Evolutionary conservation across 1,139 yeast species (phyloP), one percentile per base, ranked within the genome.

Genomic region (Suhomyces bribrorum): DNA sequence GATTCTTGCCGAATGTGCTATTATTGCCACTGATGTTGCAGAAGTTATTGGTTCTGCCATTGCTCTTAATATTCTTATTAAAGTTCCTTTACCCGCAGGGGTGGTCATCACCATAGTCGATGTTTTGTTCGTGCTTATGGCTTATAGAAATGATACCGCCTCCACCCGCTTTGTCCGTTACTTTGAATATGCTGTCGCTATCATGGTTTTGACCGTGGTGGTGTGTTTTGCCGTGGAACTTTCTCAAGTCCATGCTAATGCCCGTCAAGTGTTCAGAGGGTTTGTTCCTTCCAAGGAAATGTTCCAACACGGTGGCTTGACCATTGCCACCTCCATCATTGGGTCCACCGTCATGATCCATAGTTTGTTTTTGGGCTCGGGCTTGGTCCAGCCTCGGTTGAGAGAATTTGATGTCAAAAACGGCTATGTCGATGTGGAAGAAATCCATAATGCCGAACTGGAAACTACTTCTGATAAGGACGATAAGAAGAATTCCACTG

Each of bases 301-400:
- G 73, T 74, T 86, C 45, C 66, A 75, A 34, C 78, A 80, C 9
- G 68, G 68, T 38, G 92, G 94, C 6, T 64, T 86, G 56, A 81
- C 86, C 45, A 77, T 82, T 32, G 86, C 92, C 5, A 82, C 88
- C 16, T 84, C 90, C 13, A 79, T 86, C 49, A 66, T 86, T 32
- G 94, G 94, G 56, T 86, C 92, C 20, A 85, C 92, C 0, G 92
- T 85, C 20, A 85, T 85, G 92, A 87, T 89, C 26, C 92, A 85
- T 54, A 80, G 87, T 14, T 65, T 85, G 40, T 84, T 83, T 52
- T 69, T 85, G 47, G 92, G 92, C 0, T 81, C 88, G 5, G 87
- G 87, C 1, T 63, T 85, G 43, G 90, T 82, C 6, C 87, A 83
- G 55, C 87, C 90, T 14, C 67, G 92, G 39, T 65, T 84, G 37